Conservation (phyloP, 2,329 filamentous ascomycete genomes). For the Diplodia corticola region DNA sequence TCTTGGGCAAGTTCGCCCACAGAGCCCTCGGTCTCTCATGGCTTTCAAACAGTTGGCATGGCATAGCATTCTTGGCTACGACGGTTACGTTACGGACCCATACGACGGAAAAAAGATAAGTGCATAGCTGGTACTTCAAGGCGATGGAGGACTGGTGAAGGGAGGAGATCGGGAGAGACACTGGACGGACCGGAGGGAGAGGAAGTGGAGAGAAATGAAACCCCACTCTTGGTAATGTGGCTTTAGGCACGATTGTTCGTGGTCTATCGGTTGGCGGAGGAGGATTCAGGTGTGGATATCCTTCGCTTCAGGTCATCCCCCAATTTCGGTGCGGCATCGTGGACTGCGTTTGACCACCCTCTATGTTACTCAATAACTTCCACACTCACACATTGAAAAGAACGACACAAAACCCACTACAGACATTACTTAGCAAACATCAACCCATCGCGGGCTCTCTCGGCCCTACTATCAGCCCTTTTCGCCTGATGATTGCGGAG, state of each 20-base stretch:
- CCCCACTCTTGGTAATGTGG: not conserved
- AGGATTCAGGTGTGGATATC: not conserved
- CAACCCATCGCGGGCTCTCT: not conserved
- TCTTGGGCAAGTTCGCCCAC: not conserved
- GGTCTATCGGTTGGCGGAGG: not conserved
- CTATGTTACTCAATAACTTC: not conserved
- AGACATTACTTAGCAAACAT: not conserved
- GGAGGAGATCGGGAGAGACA: not conserved
- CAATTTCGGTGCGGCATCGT: not conserved
- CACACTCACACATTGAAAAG: not conserved
- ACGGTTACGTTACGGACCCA: slow-evolving; percentile 11
- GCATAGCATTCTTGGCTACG: slow-evolving; percentile 21
- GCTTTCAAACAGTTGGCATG: not conserved
- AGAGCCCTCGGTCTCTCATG: not conserved
- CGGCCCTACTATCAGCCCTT: not conserved
- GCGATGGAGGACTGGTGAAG: not conserved
- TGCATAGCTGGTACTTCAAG: not conserved
- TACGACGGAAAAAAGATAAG: not conserved
- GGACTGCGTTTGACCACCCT: not conserved
- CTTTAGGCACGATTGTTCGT: not conserved
- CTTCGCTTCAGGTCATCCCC: not conserved
- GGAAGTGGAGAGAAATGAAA: not conserved
- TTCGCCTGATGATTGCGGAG: not conserved
- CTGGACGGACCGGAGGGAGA: not conserved
- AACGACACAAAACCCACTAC: slow-evolving; percentile 1